These are phyloP conservation scores for Fusarium pseudonygamai DNA, from an alignment of 2,329 filamentous ascomycete genomes.

Conservation along the genomic window DNA sequence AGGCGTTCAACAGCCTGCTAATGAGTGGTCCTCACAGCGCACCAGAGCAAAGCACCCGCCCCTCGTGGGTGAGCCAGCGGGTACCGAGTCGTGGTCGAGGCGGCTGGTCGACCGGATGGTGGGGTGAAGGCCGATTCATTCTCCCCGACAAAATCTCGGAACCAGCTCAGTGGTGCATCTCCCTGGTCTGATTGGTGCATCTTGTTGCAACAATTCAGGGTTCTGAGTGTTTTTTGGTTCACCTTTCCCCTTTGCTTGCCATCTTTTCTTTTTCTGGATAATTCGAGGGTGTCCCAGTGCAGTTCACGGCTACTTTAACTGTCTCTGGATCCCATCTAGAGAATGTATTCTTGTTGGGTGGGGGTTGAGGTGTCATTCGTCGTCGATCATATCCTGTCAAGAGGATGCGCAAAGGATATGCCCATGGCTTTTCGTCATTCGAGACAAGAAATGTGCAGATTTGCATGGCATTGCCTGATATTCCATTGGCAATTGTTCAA, in stretches of 20 bases:
- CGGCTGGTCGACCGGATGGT: conserved; percentile 25
- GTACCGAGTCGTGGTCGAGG: conserved; percentile 29
- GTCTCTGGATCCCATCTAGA: conserved; percentile 14
- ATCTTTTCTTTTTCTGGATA: conserved; percentile 27
- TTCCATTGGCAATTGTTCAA: neutral
- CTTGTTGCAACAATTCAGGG: conserved; percentile 21
- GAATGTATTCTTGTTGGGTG: conserved; percentile 23
- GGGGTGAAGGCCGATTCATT: conserved; percentile 35
- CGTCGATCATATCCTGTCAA: conserved; percentile 35
- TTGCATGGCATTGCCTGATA: conserved; percentile 2
- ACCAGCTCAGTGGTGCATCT: conserved; percentile 38
- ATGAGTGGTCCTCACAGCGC: conserved; percentile 28
- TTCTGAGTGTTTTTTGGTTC: conserved; percentile 29
- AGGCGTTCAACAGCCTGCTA: conserved; percentile 36
- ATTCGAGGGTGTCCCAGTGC: conserved; percentile 3
- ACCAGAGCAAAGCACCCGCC: conserved; percentile 24
- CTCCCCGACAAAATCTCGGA: conserved; percentile 44
- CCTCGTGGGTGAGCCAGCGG: conserved; percentile 36
- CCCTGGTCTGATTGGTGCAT: conserved; percentile 31
- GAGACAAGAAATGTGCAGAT: conserved; percentile 5
- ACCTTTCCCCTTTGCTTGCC: conserved; percentile 9
- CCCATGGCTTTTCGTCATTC: conserved; percentile 20
- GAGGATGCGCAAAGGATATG: conserved; percentile 18
- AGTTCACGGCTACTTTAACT: conserved; percentile 2
- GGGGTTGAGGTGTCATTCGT: conserved; percentile 30